Conservation (phyloP, 2,329 filamentous ascomycete species). For the Penicillium sp. region DNA sequence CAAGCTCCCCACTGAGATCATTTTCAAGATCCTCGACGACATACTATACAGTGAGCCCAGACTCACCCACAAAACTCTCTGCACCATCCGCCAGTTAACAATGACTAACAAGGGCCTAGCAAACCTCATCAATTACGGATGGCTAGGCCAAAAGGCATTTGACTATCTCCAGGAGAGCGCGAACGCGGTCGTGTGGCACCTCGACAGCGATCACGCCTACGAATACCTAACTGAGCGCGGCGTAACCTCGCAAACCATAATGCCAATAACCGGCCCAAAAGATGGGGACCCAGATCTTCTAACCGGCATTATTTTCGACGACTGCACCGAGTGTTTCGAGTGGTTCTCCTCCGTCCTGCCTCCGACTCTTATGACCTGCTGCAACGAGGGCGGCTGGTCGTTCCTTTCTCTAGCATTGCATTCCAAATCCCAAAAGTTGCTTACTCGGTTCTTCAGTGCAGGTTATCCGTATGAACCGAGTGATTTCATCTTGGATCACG, state of each 20-base stretch:
- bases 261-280: not conserved
- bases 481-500: not conserved
- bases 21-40: constrained; percentile 10
- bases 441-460: not conserved
- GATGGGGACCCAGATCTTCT: constrained; percentile 6
- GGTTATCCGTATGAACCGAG: not conserved
- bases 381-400: constrained; percentile 17
- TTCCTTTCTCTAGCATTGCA: constrained; percentile 11
- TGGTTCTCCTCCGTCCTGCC: constrained; percentile 2
- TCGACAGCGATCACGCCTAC: not conserved
- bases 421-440: not conserved
- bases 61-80: constrained; percentile 9
- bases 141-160: not conserved
- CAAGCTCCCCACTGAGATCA: constrained; percentile 9
- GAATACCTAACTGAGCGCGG: not conserved
- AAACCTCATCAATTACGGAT: not conserved
- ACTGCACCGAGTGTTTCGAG: constrained; percentile 16
- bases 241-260: not conserved
- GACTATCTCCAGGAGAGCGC: not conserved
- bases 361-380: not conserved
- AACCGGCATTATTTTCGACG: constrained; percentile 8
- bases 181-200: not conserved
- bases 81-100: not conserved
- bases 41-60: not conserved
- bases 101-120: not conserved